Evolutionary conservation across 768 basidiomycete species (phyloP).

Genomic region (Imleria badia): DNA sequence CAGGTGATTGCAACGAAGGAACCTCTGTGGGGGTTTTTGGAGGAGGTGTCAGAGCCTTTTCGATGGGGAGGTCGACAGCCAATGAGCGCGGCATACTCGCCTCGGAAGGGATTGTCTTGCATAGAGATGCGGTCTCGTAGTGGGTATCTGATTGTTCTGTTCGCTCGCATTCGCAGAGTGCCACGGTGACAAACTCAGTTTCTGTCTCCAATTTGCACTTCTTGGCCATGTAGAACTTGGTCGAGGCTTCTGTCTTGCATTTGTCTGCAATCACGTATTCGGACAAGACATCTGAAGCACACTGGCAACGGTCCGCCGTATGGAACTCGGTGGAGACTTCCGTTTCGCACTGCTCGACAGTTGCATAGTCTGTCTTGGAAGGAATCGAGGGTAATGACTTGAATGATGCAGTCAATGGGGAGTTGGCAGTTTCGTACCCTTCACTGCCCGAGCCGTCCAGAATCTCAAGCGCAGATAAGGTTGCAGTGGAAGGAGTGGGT

Average conservation of each 20-base stretch:
- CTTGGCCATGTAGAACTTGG: conserved; percentile 48
- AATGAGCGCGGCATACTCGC: conserved; percentile 38
- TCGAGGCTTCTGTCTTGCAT: conserved; percentile 42
- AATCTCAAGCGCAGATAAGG: conserved; percentile 31
- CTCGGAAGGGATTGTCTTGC: conserved; percentile 38
- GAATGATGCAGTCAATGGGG: conserved; percentile 52
- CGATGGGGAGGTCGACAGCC: conserved; percentile 29
- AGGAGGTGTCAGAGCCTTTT: conserved; percentile 24
- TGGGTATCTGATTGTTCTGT: conserved; percentile 43
- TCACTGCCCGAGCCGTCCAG: conserved; percentile 44
- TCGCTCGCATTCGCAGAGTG: conserved; percentile 35
- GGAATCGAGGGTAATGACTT: conserved; percentile 61
- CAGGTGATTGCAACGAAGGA: conserved; percentile 28
- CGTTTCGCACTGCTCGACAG: conserved; percentile 44
- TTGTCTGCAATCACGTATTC: conserved; percentile 53
- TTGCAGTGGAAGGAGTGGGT: conserved; percentile 31
- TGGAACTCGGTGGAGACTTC: conserved; percentile 46
- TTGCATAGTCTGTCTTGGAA: conserved; percentile 47
- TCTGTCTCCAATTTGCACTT: conserved; percentile 31
- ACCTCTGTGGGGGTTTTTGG: conserved; percentile 28
- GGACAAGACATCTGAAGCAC: conserved; percentile 39
- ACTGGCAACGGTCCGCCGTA: conserved; percentile 49
- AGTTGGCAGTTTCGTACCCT: conserved; percentile 45
- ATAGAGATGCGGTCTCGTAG: conserved; percentile 50
- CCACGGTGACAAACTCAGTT: conserved; percentile 50